Evolutionary conservation across 345 rosid genomes (phyloP).

Genomic region (Corchorus olitorius): DNA sequence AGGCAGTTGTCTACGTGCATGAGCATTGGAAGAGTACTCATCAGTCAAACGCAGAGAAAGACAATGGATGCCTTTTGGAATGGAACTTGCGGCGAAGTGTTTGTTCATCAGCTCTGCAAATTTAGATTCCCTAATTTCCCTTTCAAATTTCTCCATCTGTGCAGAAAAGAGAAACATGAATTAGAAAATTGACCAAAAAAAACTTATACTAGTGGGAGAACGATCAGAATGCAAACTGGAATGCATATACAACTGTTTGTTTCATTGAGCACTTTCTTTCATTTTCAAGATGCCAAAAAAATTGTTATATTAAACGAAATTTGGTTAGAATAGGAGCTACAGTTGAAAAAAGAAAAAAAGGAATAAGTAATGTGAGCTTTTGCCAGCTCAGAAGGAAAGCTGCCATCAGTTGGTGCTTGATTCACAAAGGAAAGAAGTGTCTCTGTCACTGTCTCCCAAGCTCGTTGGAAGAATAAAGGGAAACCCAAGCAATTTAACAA

Average conservation of each 20-base stretch:
- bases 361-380: too few relatives aligned
- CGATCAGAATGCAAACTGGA: not conserved
- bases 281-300: not conserved
- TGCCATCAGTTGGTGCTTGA: too few relatives aligned
- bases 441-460: too few relatives aligned
- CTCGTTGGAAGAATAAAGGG: too few relatives aligned
- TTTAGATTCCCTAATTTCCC: slow-evolving; percentile 86
- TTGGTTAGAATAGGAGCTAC: not conserved
- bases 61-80: slow-evolving; percentile 97
- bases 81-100: slow-evolving; percentile 98
- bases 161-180: slow-evolving; percentile 13
- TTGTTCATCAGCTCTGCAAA: slow-evolving; percentile 96
- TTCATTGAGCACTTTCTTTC: not conserved
- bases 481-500: too few relatives aligned
- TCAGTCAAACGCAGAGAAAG: slow-evolving; percentile 94
- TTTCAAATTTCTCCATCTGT: slow-evolving; percentile 94
- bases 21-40: slow-evolving; percentile 99
- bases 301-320: not conserved
- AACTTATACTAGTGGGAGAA: not conserved
- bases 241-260: not conserved
- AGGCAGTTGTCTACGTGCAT: slow-evolving; percentile 96
- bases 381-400: too few relatives aligned
- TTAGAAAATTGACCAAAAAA: not conserved
- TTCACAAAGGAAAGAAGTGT: too few relatives aligned
- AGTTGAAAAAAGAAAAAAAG: not conserved